Conservation (phyloP, 768 basidiomycete species). For the Podaxis sp. region DNA sequence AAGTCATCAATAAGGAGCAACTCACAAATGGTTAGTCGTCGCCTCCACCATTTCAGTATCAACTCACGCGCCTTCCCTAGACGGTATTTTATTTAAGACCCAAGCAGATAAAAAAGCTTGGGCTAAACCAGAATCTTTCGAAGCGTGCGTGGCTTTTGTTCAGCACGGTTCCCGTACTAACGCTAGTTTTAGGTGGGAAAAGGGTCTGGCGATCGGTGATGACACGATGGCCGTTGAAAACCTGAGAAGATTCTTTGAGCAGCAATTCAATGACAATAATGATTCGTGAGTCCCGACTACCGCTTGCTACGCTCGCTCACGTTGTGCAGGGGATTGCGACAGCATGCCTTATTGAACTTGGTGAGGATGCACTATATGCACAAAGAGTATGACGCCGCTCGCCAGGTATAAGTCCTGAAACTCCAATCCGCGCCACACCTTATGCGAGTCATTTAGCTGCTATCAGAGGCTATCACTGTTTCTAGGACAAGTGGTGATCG, state of each 20-base stretch:
- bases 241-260: constrained; percentile 79
- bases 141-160: constrained; percentile 43
- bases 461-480: constrained; percentile 77
- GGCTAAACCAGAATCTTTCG: constrained; percentile 61
- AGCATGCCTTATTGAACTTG: constrained; percentile 76
- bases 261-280: constrained; percentile 76
- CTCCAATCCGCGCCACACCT: background rate
- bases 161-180: background rate
- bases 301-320: background rate
- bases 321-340: constrained; percentile 63
- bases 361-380: constrained; percentile 77
- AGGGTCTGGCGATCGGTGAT: constrained; percentile 63
- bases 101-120: constrained; percentile 64
- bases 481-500: constrained; percentile 73
- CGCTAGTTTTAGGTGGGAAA: constrained; percentile 57
- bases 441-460: constrained; percentile 43
- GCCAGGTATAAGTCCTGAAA: constrained; percentile 44
- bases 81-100: constrained; percentile 60
- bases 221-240: constrained; percentile 69
- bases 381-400: constrained; percentile 65
- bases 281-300: constrained; percentile 63
- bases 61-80: constrained; percentile 28
- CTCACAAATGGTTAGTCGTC: constrained; percentile 33
- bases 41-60: background rate
- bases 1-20: constrained; percentile 49